Evolutionary conservation across 495 filamentous ascomycete species (phyloP), one percentile per base, ranked within the genome.

Genomic region (Neurospora africana): DNA sequence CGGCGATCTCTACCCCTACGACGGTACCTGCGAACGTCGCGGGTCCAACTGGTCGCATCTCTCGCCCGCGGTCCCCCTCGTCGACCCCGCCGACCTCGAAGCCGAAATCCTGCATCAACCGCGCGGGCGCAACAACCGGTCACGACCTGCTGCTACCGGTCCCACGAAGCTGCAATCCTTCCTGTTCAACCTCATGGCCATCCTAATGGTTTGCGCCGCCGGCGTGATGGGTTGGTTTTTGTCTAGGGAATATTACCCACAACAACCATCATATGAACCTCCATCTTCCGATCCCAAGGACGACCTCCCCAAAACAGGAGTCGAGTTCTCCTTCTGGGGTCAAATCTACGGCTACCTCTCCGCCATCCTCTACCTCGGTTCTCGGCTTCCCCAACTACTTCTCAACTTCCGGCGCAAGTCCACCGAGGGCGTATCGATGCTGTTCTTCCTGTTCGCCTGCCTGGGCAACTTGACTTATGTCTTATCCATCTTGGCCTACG

Each of bases 391-490:
- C 0, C 95, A 99, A 80, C 84, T 99, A 9, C 82, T 97, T 5
- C 87, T 98, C 38, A 99, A 99, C 78, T 95, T 91, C 81, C 87
- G 90, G 2, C 89, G 95, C 44, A 97, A 95, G 80, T 91, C 89
- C 37, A 97, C 94, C 2, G 94, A 97, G 38, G 95, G 95, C 3
- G 89, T 99, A 6, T 93, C 91, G 23, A 85, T 97, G 75, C 84
- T 99, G 0, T 99, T 99, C 83, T 99, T 99, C 83, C 83, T 98
- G 21, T 99, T 99, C 78, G 95, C 95, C 9, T 97, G 94, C 79
- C 86, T 98, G 27, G 95, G 95, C 4, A 99, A 99, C 77, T 75
- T 95, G 70, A 97, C 95, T 0, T 99, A 96, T 76, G 93, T 98
- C 6, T 78, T 97, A 21, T 91, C 88, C n/a, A 98, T 99, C 47